These are phyloP conservation scores for Gentiana macrophylla DNA, from an alignment of 257 asterid genomes.

Conservation along the genomic window DNA sequence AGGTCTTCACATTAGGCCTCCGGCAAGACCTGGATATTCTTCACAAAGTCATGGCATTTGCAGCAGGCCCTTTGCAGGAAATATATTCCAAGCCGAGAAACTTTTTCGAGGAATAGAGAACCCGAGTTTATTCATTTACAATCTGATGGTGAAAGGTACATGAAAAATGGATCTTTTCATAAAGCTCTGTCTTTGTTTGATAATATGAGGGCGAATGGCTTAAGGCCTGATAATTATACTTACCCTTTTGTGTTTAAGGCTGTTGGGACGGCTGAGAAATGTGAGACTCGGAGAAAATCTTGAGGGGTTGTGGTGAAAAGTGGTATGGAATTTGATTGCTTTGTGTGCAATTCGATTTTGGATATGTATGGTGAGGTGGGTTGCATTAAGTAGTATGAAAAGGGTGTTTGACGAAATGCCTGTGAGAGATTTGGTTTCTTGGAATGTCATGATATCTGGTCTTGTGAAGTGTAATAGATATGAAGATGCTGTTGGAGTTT, in stretches of 20 bases:
- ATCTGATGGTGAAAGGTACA: conserved; percentile 61
- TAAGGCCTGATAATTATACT: conserved; percentile 68
- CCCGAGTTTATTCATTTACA: conserved; percentile 53
- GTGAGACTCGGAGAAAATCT: conserved; percentile 51
- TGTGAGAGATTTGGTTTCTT: conserved; percentile 45
- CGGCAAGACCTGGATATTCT: conserved; percentile 47
- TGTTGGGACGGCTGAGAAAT: conserved; percentile 37
- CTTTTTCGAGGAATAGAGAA: conserved; percentile 34
- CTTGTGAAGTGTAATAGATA: conserved; percentile 40
- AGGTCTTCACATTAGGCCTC: conserved; percentile 42
- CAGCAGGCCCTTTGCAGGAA: conserved; percentile 20
- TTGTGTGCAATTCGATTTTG: conserved; percentile 56
- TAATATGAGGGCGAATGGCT: conserved; percentile 44
- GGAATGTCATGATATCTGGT: conserved; percentile 69
- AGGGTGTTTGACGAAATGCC: conserved; percentile 74
- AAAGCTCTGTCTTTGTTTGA: conserved; percentile 53
- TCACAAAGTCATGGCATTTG: conserved; percentile 61
- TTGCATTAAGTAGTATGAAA: conserved; percentile 22
- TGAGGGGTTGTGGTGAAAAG: conserved; percentile 65
- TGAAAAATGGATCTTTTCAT: conserved; percentile 29
- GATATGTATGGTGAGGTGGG: conserved; percentile 61
- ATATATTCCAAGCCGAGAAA: conserved; percentile 42
- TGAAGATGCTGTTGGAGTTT: conserved; percentile 53
- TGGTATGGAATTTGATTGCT: conserved; percentile 52
- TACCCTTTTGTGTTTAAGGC: conserved; percentile 81